phyloP scores from a whole-genome alignment of 371 early-diverging fungal genomes.

The Mortierella sp. region DNA sequence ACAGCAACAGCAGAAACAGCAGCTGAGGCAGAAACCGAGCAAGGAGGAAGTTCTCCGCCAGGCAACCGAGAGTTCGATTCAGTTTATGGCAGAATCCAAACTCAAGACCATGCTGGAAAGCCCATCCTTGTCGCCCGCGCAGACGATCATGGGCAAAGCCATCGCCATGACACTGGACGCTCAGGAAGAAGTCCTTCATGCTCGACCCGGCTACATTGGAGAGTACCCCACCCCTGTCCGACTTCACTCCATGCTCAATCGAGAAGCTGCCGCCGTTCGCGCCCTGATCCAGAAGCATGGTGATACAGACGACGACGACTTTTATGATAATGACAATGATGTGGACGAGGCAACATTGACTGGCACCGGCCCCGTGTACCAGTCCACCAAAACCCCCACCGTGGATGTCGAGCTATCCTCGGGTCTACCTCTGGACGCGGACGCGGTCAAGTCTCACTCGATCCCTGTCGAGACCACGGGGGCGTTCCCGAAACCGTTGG shows the following conservation, averaged over 20 bases:
- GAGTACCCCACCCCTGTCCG: constrained; percentile 39
- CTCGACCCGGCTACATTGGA: constrained; percentile 28
- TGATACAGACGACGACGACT: neutral
- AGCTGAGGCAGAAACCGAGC: too few relatives aligned
- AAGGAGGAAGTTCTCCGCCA: too few relatives aligned
- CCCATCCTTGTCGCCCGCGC: constrained; percentile 1
- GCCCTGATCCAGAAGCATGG: neutral
- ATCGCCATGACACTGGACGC: constrained; percentile 3
- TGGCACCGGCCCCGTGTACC: too few relatives aligned
- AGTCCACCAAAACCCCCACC: neutral
- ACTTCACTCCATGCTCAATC: constrained; percentile 31
- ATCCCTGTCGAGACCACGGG: constrained; percentile 8
- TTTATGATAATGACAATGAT: neutral
- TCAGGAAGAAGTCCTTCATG: constrained; percentile 19
- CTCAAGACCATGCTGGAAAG: constrained; percentile 2
- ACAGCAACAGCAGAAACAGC: too few relatives aligned
- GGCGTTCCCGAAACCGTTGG: constrained; percentile 9
- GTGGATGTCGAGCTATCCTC: constrained; percentile 1
- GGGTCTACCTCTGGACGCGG: neutral
- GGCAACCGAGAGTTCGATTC: neutral
- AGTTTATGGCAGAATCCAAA: neutral
- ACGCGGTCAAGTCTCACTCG: neutral
- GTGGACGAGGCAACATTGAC: too few relatives aligned
- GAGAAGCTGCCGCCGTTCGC: constrained; percentile 14
- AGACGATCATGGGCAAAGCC: constrained; percentile 19